A percentile compares a stretch with the other conserved stretches of the same genome.
Conservation (phyloP, 1,284 basidiomycete genomes). For the Garcileccinum viscosum region DNA sequence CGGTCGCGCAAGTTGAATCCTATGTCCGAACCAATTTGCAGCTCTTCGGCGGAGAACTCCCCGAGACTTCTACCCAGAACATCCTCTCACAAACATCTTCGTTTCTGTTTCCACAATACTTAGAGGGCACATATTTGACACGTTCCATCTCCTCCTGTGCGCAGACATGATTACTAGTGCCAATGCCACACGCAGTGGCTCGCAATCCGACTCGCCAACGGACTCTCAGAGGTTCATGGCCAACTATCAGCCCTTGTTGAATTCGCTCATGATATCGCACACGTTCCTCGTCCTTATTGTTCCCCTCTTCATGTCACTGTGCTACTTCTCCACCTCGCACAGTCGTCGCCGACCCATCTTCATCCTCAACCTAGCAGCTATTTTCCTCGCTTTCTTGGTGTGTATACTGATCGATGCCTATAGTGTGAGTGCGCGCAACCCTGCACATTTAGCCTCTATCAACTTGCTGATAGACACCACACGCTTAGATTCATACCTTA, state of each 20-base stretch:
- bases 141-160: not conserved
- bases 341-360: conserved; percentile 29
- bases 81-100: too few species aligned
- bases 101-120: not conserved
- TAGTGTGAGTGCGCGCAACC: conserved; percentile 15
- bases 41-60: too few species aligned
- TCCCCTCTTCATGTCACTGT: conserved; percentile 30
- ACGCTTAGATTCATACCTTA: conserved; percentile 22
- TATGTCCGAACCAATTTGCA: not conserved
- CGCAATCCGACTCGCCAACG: conserved; percentile 4
- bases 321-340: conserved; percentile 31
- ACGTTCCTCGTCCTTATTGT: conserved; percentile 30
- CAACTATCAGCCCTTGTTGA: conserved; percentile 1
- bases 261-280: conserved; percentile 26
- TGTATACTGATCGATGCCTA: conserved; percentile 20
- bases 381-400: conserved; percentile 25
- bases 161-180: conserved; percentile 1
- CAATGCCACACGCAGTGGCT: conserved; percentile 5
- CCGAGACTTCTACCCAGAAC: too few species aligned
- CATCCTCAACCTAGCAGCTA: conserved; percentile 25
- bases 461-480: not conserved
- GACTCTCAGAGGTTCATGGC: not conserved
- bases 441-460: not conserved
- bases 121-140: not conserved
- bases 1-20: not conserved